Percentiles rank a stretch among this genome's conserved stretches.
phyloP scores from a whole-genome alignment of 116 monocot species.

The Posidonia oceanica region DNA sequence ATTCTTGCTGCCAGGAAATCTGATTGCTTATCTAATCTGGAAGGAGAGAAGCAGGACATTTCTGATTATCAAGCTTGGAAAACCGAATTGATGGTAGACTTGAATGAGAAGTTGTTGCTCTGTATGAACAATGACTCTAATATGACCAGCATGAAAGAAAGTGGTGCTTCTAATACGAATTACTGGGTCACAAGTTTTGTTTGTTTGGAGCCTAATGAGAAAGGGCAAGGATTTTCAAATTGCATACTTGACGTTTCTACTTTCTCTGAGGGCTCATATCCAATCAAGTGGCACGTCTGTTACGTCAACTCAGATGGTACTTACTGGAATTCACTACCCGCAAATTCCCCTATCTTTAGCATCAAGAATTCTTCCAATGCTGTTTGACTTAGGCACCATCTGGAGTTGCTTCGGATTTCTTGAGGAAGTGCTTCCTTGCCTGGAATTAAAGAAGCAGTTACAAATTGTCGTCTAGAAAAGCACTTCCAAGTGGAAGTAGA shows the following conservation, averaged over 20 bases:
- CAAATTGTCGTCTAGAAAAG: too few species aligned
- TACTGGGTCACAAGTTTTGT: constrained; percentile 27
- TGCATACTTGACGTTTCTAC: constrained; percentile 76
- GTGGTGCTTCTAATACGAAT: not conserved
- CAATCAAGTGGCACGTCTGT: constrained; percentile 70
- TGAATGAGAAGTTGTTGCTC: constrained; percentile 36
- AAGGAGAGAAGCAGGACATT: constrained; percentile 7
- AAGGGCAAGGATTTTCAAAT: constrained; percentile 62
- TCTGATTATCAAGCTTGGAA: constrained; percentile 12
- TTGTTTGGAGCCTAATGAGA: constrained; percentile 37
- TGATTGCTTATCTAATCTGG: constrained; percentile 5
- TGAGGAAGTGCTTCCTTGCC: too few species aligned
- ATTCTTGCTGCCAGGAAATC: constrained; percentile 37
- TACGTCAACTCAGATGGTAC: constrained; percentile 39
- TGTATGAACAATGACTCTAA: constrained; percentile 17
- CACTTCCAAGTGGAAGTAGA: too few species aligned
- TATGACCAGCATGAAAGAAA: not conserved
- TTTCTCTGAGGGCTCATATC: constrained; percentile 58
- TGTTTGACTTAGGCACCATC: not conserved
- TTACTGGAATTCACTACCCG: constrained; percentile 43
- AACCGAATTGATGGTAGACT: constrained; percentile 32
- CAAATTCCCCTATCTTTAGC: constrained; percentile 18
- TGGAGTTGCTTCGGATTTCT: too few species aligned
- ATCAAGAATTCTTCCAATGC: not conserved
- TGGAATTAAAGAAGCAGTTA: too few species aligned